Evolutionary conservation across 2,329 filamentous ascomycete species (phyloP), one percentile per base, ranked within the genome.

Genomic region (Leptographium radiaticola): DNA sequence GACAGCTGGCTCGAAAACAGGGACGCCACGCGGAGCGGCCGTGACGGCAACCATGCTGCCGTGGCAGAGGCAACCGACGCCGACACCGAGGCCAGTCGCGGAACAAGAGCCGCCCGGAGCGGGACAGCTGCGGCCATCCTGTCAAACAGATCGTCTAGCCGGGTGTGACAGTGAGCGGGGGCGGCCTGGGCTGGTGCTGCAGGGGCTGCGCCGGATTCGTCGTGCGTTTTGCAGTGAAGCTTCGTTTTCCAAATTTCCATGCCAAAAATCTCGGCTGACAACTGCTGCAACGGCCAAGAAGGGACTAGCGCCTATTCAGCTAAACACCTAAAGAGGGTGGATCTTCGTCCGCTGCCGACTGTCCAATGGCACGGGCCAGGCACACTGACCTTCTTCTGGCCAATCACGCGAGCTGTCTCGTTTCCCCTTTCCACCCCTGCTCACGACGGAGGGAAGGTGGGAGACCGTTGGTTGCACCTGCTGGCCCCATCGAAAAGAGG

Each of bases 1-100:
- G 71, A 68, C 54, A 74, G 65, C 57, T 73, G 71, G 53, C 71
- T 68, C 47, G 71, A 70, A 53, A 71, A 74, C 47, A 75, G 58
- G 1, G 69, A 68, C 8, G 71, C 65, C 56, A 71, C 71, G 15
- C 54, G 58, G 11, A 53, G n/a, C 8, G 58, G 50, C 25, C 51
- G 52, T 38, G 53, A 39, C 34, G 53, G 38, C 46, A 57, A 39
- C 45, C 49, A 31, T 33, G 39, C 36, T 2, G 33, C n/a, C 9
- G 16, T n/a, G 16, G 33, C 33, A 9, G 46, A 47, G 13, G 44
- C 9, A 8, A 20, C 20, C 43, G 52, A 15, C 45, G 49, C 13
- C 15, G 43, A 47, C 34, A 51, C 36, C 12, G 51, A 46, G 33
- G 52, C 42, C 20, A 58, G 51, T 43, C 56, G 58, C n/a, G 54